Evolutionary conservation across 208 protist genomes (phyloP).

Genomic region (Acanthamoeba rhysodes): DNA sequence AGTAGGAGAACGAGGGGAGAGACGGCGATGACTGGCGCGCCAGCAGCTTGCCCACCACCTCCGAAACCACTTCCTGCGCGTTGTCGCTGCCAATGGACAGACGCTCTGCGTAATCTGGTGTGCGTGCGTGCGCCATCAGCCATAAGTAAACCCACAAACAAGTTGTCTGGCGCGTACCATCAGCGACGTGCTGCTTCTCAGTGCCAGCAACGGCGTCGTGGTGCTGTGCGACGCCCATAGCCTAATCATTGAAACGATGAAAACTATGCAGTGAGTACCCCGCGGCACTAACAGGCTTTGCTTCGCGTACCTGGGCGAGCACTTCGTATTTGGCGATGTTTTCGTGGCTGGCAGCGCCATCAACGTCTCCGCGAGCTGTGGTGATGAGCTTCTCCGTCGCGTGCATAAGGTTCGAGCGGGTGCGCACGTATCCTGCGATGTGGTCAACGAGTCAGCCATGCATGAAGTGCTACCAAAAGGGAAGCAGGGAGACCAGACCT

Average conservation of each 20-base stretch:
- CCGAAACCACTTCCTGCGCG: slow-evolving; percentile 8
- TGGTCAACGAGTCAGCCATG: background rate
- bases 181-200: slow-evolving; percentile 70
- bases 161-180: background rate
- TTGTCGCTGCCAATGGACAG: slow-evolving; percentile 33
- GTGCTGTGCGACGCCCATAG: slow-evolving; percentile 82
- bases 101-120: slow-evolving; percentile 39
- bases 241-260: slow-evolving; percentile 29
- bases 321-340: slow-evolving; percentile 27
- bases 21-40: background rate
- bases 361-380: background rate
- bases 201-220: slow-evolving; percentile 87
- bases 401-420: slow-evolving; percentile 43
- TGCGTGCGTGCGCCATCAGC: background rate
- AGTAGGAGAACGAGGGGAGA: slow-evolving; percentile 27
- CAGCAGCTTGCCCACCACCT: slow-evolving; percentile 30
- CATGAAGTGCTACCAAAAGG: background rate
- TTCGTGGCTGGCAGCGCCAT: background rate
- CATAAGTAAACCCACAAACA: no score
- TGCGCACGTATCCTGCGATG: slow-evolving; percentile 30
- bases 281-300: no score
- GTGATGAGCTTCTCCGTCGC: slow-evolving; percentile 61
- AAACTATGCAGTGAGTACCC: background rate
- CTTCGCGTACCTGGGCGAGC: background rate
- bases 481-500: background rate